Evolutionary conservation across 108 stramenopile genomes (phyloP), one percentile per base, ranked within the genome.

Genomic region (Cyclotella sp.): DNA sequence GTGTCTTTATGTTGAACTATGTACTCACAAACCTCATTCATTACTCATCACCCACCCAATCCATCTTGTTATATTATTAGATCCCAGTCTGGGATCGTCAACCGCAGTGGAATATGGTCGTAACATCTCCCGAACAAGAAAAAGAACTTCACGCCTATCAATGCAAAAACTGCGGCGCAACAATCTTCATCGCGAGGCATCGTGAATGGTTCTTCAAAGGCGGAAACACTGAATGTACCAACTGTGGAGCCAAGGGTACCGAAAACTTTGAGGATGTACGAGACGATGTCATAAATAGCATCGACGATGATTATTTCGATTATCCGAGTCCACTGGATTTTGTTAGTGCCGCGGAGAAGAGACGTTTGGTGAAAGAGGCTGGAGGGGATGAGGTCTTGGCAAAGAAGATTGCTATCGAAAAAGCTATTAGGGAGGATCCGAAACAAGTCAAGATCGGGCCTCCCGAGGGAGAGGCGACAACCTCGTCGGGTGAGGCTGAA

Each of bases 41-140:
- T 44, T 45, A 15, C 16, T 40, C 55, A 58, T 43, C 51, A 9
- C 11, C 55, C 15, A 47, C 13, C 19, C 45, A 26, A 68, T 49
- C 30, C 19, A 63, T 49, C 10, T n/a, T 10, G 18, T 41, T 16
- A n/a, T 19, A 13, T 44, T 1, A 30, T 15, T 45, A 82, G 75
- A 88, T 94, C 73, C 90, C 93, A 27, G 89, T 94, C 0, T 92
- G 91, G 93, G 93, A 94, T 73, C 88, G 91, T 75, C 93, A 94
- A 76, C 93, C 93, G 5, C 91, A 94, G 81, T 94, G 93, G 93
- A 92, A 92, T 75, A 91, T 88, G 73, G 89, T 95, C 39, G 86
- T 95, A 30, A 95, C 93, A 58, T 87, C 85, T 61, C 87, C 90
- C 51, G 94, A 95, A 76, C 91, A 95, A 81, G 94, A 95, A 77